Evolutionary conservation across 345 rosid genomes (phyloP), one percentile per base, ranked within the genome.

Genomic region (Lepidium sativum): DNA sequence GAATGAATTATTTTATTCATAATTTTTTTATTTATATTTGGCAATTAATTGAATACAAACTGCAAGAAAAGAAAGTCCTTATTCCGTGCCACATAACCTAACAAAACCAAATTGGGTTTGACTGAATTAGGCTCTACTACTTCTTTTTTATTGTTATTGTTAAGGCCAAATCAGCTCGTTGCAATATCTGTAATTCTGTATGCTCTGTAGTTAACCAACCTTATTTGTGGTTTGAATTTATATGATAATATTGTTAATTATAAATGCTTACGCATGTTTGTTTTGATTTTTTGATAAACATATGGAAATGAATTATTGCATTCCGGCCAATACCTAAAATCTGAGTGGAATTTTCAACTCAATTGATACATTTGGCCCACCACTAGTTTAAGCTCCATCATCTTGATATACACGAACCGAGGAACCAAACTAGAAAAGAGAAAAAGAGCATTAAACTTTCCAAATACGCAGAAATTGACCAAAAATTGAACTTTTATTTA

Each of bases 301-400:
- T 11, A 54, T n/a, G 27, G 3, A 56, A 55, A 40, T 1, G 38
- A 63, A 49, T 40, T 48, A 71, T 63, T 71, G 75, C 64, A 48
- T 39, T 20, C 43, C 21, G 65, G 38, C 65, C 65, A 48, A 56
- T 39, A 64, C 60, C 39, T 54, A 47, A 55, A 20, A 6, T 29
- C 10, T 65, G 47, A 58, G 76, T 72, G 76, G 76, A 8, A 0
- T 65, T 56, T 57, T 65, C 76, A 51, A 8, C 60, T 33, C 76
- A 55, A 37, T 11, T 41, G 39, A 39, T 14, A 25, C 6, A 34
- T 52, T 20, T 60, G 18, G 8, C 74, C 67, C 67, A 69, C 74
- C 68, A 69, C 68, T 60, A 69, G 39, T 60, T n/a, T n/a, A n/a
- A 23, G 61, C 67, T 42, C 9, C 0, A 34, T 34, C 41, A 14